Base-by-base conservation (phyloP, 768 basidiomycete species). In the Pleurotus platypus region DNA sequence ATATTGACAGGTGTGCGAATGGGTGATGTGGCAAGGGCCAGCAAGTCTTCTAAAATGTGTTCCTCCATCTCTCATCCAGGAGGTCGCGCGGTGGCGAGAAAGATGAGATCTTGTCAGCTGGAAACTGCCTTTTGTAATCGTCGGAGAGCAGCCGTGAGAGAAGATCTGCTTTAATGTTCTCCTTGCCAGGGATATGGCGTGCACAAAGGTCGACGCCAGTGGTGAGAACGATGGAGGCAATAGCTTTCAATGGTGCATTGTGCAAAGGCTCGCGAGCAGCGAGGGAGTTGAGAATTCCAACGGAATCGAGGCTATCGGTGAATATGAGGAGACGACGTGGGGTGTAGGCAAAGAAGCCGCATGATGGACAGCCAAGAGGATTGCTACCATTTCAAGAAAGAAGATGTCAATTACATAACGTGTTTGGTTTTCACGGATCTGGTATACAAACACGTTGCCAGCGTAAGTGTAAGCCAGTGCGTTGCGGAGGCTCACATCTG, bases 311-410 rank as follows among this genome's bases (percentile, higher is more conserved):
- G 26, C 61, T 63, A 56, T 67, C 66, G 6, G 59, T 53, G 47
- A 26, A 65, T 0, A 65, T 45, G 8, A 65, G 58, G 4, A 66
- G 4, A 49, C 48, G 58, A 1, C 53, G 18, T 24, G 64, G 67
- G 8, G 64, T 64, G 9, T 53, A 30, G 1, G 30, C 4, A 4
- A 60, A 56, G 58, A 26, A 2, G 63, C 62, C 16, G 55, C 49
- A 27, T 64, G 56, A n/a, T 56, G 30, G n/a, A 67, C 55, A 4
- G 66, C 61, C 5, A 59, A 63, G 11, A 66, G 58, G 53, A 69
- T 64, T 1, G 62, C 66, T 11, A 64, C 24, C 5, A 67, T 47
- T 48, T 68, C 61, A 0, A 65, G 61, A 58, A 66, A 67, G 46
- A 68, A 65, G 30, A 69, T 68, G 50, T 67, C 66, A 26, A 65